phyloP scores from a whole-genome alignment of 208 protist species.

The Trypanosoma lewisi region DNA sequence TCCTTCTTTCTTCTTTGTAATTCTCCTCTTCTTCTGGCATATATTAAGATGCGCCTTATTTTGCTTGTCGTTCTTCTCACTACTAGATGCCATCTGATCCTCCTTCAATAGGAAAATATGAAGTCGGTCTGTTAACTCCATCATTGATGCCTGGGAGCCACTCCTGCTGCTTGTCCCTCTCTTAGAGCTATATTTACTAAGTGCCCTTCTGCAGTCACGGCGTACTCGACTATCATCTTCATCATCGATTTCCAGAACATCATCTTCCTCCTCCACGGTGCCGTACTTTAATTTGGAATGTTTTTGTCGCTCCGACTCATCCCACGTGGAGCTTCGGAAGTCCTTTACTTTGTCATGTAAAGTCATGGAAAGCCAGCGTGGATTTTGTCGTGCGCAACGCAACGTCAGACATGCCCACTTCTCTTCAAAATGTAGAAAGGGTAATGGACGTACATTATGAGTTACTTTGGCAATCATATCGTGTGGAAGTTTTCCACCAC shows the following conservation, averaged over 20 bases:
- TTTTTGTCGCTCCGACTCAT: neutral
- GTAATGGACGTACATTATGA: constrained; percentile 31
- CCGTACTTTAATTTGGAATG: neutral
- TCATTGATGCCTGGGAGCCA: constrained; percentile 15
- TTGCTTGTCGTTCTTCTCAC: constrained; percentile 18
- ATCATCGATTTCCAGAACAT: neutral
- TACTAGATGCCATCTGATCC: constrained; percentile 8
- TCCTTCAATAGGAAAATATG: constrained; percentile 41
- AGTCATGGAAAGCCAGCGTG: constrained; percentile 10
- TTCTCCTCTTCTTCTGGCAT: neutral
- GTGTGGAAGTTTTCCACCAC: constrained; percentile 25
- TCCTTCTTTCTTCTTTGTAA: neutral
- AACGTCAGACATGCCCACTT: constrained; percentile 49
- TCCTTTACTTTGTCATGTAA: constrained; percentile 13
- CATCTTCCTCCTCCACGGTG: neutral
- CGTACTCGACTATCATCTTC: constrained; percentile 4
- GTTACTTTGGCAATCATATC: constrained; percentile 36
- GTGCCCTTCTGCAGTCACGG: neutral
- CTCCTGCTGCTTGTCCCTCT: neutral
- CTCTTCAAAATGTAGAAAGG: constrained; percentile 39
- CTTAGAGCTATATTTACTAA: neutral
- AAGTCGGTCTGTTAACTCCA: constrained; percentile 44
- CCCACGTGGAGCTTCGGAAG: neutral
- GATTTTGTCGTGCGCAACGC: constrained; percentile 24
- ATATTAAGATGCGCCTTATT: neutral